Percentiles rank a stretch among this genome's conserved stretches.
phyloP scores from a whole-genome alignment of 192 early-diverging fungal genomes.

The Geranomyces michiganensis region DNA sequence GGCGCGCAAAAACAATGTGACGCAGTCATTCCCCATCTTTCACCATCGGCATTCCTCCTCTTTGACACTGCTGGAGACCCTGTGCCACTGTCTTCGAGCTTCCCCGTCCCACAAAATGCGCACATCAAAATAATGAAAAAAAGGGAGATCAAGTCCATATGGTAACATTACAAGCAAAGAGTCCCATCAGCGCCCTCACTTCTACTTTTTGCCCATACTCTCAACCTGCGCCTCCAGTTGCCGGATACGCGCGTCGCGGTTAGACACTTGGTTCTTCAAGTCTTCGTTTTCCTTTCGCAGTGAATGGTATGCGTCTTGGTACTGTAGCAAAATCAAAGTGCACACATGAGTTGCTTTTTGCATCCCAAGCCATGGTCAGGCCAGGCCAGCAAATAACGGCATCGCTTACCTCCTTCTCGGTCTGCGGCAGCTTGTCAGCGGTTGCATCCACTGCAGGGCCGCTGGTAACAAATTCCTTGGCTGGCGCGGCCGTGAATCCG shows the following conservation, averaged over 20 bases:
- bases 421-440: conserved; percentile 40
- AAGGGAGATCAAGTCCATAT: too few relatives aligned
- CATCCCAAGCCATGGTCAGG: neutral
- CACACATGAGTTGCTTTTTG: neutral
- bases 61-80: too few relatives aligned
- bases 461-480: conserved; percentile 79
- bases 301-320: conserved; percentile 75
- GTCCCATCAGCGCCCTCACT: too few relatives aligned
- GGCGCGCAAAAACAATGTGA: too few relatives aligned
- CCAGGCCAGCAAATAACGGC: neutral
- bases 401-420: conserved; percentile 58
- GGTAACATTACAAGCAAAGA: too few relatives aligned
- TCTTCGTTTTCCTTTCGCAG: conserved; percentile 83
- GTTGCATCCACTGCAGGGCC: conserved; percentile 56
- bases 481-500: conserved; percentile 65
- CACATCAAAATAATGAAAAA: too few relatives aligned
- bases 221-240: conserved; percentile 78
- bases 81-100: too few relatives aligned
- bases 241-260: conserved; percentile 76
- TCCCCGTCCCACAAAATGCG: too few relatives aligned
- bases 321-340: conserved; percentile 47
- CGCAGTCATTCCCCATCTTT: too few relatives aligned
- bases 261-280: conserved; percentile 71
- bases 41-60: too few relatives aligned
- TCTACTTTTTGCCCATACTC: conserved; percentile 33